These are phyloP conservation scores for Cyclotella cryptica DNA, from an alignment of 108 stramenopile genomes.

Conservation along the genomic window DNA sequence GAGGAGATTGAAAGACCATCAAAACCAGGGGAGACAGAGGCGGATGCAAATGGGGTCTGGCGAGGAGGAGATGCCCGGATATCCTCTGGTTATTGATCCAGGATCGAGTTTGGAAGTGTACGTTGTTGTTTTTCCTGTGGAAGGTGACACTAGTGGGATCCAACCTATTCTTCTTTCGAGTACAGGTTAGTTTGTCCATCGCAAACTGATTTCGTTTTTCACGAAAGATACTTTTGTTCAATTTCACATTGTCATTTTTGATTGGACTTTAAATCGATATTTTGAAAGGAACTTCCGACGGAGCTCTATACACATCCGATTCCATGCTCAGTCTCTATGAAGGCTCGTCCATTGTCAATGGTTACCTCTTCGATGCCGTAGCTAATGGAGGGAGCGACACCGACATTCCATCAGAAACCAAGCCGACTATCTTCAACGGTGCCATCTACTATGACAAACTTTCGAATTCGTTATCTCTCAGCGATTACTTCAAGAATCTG, in stretches of 20 bases:
- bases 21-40: background rate
- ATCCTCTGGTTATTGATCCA: slow-evolving; percentile 16
- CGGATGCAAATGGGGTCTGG: background rate
- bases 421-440: slow-evolving; percentile 37
- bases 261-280: background rate
- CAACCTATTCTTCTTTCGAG: slow-evolving; percentile 5
- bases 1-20: background rate
- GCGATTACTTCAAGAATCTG: slow-evolving; percentile 30
- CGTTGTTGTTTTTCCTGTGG: slow-evolving; percentile 20
- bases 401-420: slow-evolving; percentile 9
- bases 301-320: slow-evolving; percentile 6
- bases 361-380: slow-evolving; percentile 21
- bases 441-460: slow-evolving; percentile 40
- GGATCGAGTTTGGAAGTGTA: slow-evolving; percentile 2
- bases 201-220: background rate
- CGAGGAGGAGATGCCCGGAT: background rate
- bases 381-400: slow-evolving; percentile 11
- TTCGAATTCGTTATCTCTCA: slow-evolving; percentile 3
- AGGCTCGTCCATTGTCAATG: slow-evolving; percentile 16
- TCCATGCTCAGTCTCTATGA: slow-evolving; percentile 10
- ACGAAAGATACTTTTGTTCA: background rate
- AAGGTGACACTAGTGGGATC: slow-evolving; percentile 7
- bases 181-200: background rate
- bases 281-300: background rate
- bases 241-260: background rate